Evolutionary conservation across 1,284 basidiomycete species (phyloP).

Genomic region (Cryptococcus amylolentus): DNA sequence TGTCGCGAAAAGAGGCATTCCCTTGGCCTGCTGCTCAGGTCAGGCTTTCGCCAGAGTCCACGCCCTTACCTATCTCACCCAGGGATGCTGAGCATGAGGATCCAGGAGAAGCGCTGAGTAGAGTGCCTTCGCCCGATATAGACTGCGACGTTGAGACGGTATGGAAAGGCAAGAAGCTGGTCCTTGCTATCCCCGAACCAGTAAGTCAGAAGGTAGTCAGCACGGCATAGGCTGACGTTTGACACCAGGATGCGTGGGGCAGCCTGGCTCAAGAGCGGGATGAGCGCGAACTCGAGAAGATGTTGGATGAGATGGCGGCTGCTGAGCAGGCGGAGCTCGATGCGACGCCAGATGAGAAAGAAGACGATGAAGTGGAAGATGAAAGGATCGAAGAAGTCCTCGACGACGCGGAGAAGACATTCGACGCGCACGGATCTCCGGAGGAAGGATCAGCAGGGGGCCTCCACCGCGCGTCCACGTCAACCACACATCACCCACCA

Average conservation of each 20-base stretch:
- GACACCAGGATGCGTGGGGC: conserved; percentile 7
- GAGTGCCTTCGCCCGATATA: neutral
- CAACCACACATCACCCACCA: too few species aligned
- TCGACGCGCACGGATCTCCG: too few species aligned
- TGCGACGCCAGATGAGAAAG: neutral
- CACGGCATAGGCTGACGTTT: neutral
- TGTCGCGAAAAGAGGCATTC: conserved; percentile 16
- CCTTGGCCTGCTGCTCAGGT: conserved; percentile 15
- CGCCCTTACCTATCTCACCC: conserved; percentile 14
- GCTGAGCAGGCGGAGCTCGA: neutral
- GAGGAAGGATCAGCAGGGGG: too few species aligned
- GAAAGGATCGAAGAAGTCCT: neutral
- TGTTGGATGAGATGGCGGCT: conserved; percentile 2
- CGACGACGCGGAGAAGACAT: neutral
- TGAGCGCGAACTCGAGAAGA: neutral
- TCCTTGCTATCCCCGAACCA: conserved; percentile 7
- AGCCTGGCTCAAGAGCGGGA: neutral
- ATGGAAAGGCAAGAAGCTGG: conserved; percentile 9
- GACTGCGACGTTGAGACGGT: neutral
- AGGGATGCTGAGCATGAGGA: neutral
- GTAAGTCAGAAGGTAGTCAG: conserved; percentile 1
- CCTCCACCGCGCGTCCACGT: too few species aligned
- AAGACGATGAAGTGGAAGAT: neutral
- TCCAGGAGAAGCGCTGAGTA: neutral
- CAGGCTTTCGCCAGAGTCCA: conserved; percentile 7